phyloP scores from a whole-genome alignment of 352 stramenopile species.

The Globisporangium lucens region DNA sequence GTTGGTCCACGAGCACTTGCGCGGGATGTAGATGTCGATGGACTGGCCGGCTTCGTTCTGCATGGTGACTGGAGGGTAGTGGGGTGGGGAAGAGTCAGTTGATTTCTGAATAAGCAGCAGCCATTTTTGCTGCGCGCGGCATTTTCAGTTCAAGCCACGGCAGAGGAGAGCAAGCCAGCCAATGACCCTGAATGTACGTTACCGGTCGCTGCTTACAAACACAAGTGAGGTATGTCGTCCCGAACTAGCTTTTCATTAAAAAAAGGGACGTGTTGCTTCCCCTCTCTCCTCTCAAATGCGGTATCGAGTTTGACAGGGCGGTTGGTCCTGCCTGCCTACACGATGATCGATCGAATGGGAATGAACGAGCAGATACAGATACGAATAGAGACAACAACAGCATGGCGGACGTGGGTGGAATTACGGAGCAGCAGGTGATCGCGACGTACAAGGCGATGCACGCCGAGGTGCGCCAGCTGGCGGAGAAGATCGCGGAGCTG shows the following conservation, averaged over 20 bases:
- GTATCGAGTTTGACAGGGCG: slow-evolving; percentile 14
- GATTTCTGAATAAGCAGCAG: slow-evolving; percentile 42
- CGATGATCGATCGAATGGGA: not conserved
- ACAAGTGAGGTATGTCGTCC: slow-evolving; percentile 22
- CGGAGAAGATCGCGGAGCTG: slow-evolving; percentile 83
- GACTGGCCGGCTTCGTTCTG: slow-evolving; percentile 97
- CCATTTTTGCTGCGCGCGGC: not conserved
- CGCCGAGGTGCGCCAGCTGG: slow-evolving; percentile 76
- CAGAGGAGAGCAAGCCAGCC: slow-evolving; percentile 31
- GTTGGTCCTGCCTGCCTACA: not conserved
- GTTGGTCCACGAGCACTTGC: slow-evolving; percentile 99
- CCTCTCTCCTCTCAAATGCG: not conserved
- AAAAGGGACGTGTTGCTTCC: not conserved
- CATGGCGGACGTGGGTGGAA: slow-evolving; percentile 43
- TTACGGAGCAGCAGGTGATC: slow-evolving; percentile 86
- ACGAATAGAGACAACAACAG: slow-evolving; percentile 6
- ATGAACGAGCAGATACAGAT: not conserved
- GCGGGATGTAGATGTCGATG: slow-evolving; percentile 98
- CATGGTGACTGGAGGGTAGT: slow-evolving; percentile 73
- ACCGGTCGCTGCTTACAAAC: slow-evolving; percentile 60
- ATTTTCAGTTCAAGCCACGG: not conserved
- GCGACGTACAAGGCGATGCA: slow-evolving; percentile 86
- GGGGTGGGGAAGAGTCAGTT: slow-evolving; percentile 43
- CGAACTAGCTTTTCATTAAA: not conserved
- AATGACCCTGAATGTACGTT: slow-evolving; percentile 85